A percentile compares a stretch with the other conserved stretches of the same genome.
Conservation (phyloP, 164 flowering plant species). For the Nymphaea thermarum region DNA sequence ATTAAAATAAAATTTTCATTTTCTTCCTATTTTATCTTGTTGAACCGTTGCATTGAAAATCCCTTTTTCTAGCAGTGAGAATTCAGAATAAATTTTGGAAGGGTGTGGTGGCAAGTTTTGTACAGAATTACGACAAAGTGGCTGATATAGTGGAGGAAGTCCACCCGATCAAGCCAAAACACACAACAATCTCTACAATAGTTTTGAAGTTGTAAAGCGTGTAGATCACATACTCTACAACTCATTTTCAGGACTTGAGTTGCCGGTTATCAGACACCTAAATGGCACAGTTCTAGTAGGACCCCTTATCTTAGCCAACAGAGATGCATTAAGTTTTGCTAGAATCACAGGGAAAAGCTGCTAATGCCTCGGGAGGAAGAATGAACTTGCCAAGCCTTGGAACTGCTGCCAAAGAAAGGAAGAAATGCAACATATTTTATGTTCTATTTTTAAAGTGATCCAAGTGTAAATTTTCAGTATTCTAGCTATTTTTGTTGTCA, state of each 20-base stretch:
- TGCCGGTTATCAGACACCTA: constrained; percentile 8
- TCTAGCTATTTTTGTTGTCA: no score
- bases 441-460: no score
- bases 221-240: constrained; percentile 21
- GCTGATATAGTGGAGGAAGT: no score
- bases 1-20: no score
- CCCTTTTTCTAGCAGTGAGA: not conserved
- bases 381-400: no score
- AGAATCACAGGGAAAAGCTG: no score
- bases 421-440: no score
- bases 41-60: not conserved
- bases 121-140: not conserved
- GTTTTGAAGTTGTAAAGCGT: constrained; percentile 1
- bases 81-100: not conserved
- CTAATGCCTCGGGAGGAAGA: no score
- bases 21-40: no score
- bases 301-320: constrained; percentile 15
- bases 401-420: no score
- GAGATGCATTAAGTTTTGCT: no score
- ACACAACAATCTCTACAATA: constrained; percentile 2
- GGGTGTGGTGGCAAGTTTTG: not conserved
- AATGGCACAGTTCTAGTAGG: constrained; percentile 22
- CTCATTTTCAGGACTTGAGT: constrained; percentile 26
- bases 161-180: constrained; percentile 13
- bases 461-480: no score